A percentile compares a stretch with the other conserved stretches of the same genome.
Evolutionary conservation across 2,329 filamentous ascomycete species (phyloP).

Genomic region (Fusarium pseudograminearum): DNA sequence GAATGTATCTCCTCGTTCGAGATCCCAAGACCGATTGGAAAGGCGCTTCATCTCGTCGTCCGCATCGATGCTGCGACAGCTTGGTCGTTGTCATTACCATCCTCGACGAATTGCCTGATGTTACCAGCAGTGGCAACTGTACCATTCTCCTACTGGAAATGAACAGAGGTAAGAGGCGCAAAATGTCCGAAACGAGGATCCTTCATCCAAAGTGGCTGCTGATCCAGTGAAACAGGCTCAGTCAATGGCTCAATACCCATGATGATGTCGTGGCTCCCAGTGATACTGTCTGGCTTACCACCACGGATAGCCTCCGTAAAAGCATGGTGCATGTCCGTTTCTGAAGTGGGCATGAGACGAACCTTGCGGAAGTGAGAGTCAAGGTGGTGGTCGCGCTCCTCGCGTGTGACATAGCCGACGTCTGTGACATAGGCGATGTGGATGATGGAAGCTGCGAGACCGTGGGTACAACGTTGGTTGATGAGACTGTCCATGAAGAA

Average conservation of each 20-base stretch:
- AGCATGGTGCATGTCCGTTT: constrained; percentile 46
- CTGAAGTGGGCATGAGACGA: background rate
- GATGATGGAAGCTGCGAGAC: constrained; percentile 55
- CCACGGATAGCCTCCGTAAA: background rate
- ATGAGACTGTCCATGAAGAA: constrained; percentile 52
- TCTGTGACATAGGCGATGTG: constrained; percentile 49
- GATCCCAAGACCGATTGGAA: background rate
- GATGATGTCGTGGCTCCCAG: background rate
- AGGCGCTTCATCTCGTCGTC: background rate
- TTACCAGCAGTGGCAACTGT: background rate
- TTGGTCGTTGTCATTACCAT: background rate
- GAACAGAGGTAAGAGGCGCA: background rate
- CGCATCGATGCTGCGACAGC: background rate
- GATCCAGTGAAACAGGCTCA: background rate
- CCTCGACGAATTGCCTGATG: background rate
- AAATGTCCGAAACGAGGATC: constrained; percentile 1
- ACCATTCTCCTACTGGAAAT: background rate
- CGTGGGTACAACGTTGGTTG: constrained; percentile 45
- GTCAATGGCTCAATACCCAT: constrained; percentile 2
- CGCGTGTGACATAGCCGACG: constrained; percentile 12
- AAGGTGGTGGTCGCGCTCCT: constrained; percentile 29
- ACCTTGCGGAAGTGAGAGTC: constrained; percentile 33
- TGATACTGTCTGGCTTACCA: background rate
- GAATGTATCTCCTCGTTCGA: background rate
- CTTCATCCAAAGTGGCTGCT: constrained; percentile 4